These are phyloP conservation scores for Pneumocystis wakefieldiae DNA, from an alignment of 1,139 yeast species.

Conservation along the genomic window DNA sequence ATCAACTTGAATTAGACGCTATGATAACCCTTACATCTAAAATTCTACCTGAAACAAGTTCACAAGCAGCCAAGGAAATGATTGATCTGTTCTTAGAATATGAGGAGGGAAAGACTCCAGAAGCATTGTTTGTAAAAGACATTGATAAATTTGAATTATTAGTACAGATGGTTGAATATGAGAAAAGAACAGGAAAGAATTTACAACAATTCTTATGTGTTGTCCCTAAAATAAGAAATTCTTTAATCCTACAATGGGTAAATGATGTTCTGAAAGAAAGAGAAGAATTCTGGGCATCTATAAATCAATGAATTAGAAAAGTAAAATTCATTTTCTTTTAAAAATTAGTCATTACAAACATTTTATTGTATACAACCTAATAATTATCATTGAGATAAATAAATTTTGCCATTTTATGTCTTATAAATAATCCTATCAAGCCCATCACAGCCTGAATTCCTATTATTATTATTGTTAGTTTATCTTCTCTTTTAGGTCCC, in stretches of 20 bases:
- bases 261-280: conserved; percentile 51
- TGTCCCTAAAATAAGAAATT: conserved; percentile 48
- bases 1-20: conserved; percentile 63
- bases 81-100: conserved; percentile 75
- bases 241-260: conserved; percentile 57
- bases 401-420: conserved; percentile 79
- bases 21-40: conserved; percentile 46
- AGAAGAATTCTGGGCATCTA: conserved; percentile 28
- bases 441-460: conserved; percentile 53
- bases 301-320: background rate
- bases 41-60: conserved; percentile 50
- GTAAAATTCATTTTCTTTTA: background rate
- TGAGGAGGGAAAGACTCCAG: conserved; percentile 65
- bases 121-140: conserved; percentile 84
- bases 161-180: conserved; percentile 83
- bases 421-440: conserved; percentile 44
- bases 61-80: conserved; percentile 48
- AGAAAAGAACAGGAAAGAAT: conserved; percentile 20
- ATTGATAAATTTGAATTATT: conserved; percentile 88
- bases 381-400: conserved; percentile 81
- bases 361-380: background rate
- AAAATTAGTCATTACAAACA: background rate
- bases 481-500: conserved; percentile 82
- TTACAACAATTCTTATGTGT: conserved; percentile 44
- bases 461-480: conserved; percentile 46